These are phyloP conservation scores for Trichosanthes cucumerina DNA, from an alignment of 306 rosid genomes.

Conservation along the genomic window DNA sequence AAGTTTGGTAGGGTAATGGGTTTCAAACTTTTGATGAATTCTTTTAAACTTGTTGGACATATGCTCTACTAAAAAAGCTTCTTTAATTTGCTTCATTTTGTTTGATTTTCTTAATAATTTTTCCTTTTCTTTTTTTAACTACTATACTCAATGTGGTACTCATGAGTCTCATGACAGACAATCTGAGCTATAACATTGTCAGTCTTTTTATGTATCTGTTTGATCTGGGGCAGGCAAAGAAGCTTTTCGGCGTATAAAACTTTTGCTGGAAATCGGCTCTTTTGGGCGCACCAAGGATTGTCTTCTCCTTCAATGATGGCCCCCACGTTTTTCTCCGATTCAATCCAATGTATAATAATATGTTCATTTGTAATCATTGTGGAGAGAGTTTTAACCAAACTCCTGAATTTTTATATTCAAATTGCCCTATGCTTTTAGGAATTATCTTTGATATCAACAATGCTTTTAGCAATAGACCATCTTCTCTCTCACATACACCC, in stretches of 20 bases:
- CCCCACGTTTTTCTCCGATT: background rate
- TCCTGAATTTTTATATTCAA: background rate
- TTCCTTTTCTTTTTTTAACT: background rate
- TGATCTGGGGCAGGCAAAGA: constrained; percentile 48
- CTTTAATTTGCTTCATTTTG: background rate
- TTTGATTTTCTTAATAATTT: background rate
- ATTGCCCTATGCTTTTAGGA: background rate
- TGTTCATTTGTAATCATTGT: background rate
- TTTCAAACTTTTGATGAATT: background rate
- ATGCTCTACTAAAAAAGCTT: background rate
- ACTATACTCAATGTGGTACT: background rate
- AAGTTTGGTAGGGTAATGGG: background rate
- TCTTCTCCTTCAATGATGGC: background rate
- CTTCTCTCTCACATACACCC: background rate
- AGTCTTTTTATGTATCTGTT: constrained; percentile 2
- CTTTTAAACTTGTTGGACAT: background rate
- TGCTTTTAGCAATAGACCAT: background rate
- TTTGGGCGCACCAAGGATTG: background rate
- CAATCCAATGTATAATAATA: background rate
- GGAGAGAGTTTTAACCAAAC: background rate
- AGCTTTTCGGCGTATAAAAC: constrained; percentile 22
- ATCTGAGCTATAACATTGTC: constrained; percentile 1
- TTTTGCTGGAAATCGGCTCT: constrained; percentile 11
- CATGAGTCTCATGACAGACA: background rate
- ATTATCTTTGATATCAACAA: background rate